phyloP scores from a whole-genome alignment of 2,329 filamentous ascomycete genomes.

The Fusarium chaquense region DNA sequence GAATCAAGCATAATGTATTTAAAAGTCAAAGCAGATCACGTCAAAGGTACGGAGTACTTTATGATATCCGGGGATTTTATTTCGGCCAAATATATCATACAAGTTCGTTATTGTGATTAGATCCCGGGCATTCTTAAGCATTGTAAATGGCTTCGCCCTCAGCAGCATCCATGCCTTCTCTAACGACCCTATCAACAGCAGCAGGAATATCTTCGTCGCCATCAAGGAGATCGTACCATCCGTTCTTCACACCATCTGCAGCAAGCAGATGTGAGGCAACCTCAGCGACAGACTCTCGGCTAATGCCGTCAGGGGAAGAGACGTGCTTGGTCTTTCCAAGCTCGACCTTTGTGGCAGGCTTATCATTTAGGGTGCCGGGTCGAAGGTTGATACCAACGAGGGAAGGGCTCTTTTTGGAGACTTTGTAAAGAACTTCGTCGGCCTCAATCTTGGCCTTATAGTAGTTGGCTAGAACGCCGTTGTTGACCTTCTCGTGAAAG shows the following conservation, averaged over 20 bases:
- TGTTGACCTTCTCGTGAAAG: slow-evolving; percentile 56
- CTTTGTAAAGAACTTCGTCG: slow-evolving; percentile 67
- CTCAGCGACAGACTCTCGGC: slow-evolving; percentile 70
- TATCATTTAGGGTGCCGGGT: slow-evolving; percentile 63
- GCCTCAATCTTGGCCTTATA: slow-evolving; percentile 71
- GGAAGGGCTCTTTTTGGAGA: slow-evolving; percentile 55
- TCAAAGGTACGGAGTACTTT: background rate
- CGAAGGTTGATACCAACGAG: slow-evolving; percentile 67
- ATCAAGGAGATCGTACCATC: slow-evolving; percentile 68
- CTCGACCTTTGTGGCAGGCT: slow-evolving; percentile 61
- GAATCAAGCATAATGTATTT: background rate
- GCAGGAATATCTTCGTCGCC: slow-evolving; percentile 62
- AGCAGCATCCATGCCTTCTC: slow-evolving; percentile 62
- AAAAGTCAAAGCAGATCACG: background rate
- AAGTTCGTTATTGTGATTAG: background rate
- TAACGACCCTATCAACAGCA: slow-evolving; percentile 63
- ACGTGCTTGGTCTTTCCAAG: slow-evolving; percentile 59
- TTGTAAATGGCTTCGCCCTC: slow-evolving; percentile 63
- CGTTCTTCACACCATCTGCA: slow-evolving; percentile 58
- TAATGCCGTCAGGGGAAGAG: slow-evolving; percentile 54
- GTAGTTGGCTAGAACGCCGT: slow-evolving; percentile 62
- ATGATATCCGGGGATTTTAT: background rate
- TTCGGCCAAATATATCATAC: background rate
- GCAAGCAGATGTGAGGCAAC: slow-evolving; percentile 68
- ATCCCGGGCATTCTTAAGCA: slow-evolving; percentile 11